Percentiles rank a stretch among this genome's conserved stretches.
Conservation (phyloP, 352 stramenopile species). For the Phytophthora fragariaefolia region DNA sequence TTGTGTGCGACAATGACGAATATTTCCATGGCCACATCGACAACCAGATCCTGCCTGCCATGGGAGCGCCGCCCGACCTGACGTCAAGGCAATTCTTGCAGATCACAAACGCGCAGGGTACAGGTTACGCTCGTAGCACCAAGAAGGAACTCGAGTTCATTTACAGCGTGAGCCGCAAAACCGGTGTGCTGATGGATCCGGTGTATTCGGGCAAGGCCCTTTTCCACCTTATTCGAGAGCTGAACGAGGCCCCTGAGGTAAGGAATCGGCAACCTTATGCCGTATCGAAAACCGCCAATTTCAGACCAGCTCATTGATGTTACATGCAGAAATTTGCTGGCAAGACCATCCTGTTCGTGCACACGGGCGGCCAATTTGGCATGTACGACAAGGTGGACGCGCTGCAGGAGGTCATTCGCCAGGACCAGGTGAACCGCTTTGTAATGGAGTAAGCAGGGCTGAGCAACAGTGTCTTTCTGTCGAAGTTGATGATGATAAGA, state of each 20-base stretch:
- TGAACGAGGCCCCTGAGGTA: slow-evolving; percentile 73
- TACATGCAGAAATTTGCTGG: slow-evolving; percentile 75
- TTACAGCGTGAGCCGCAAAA: slow-evolving; percentile 67
- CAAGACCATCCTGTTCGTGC: slow-evolving; percentile 90
- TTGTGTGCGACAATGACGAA: slow-evolving; percentile 86
- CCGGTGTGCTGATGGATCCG: slow-evolving; percentile 84
- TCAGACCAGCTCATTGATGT: too few species aligned
- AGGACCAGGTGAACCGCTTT: slow-evolving; percentile 64
- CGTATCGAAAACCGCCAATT: too few species aligned
- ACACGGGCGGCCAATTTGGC: slow-evolving; percentile 92
- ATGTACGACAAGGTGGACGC: slow-evolving; percentile 92
- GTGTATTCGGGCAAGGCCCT: slow-evolving; percentile 91
- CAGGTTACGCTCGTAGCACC: slow-evolving; percentile 82
- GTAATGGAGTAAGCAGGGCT: slow-evolving; percentile 48
- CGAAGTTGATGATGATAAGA: too few species aligned
- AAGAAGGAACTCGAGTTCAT: slow-evolving; percentile 84
- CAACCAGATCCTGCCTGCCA: slow-evolving; percentile 68
- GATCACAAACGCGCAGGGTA: slow-evolving; percentile 84
- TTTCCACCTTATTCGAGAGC: slow-evolving; percentile 80
- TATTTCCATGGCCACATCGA: slow-evolving; percentile 90
- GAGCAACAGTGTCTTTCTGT: too few species aligned
- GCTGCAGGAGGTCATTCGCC: slow-evolving; percentile 60
- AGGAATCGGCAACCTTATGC: too few species aligned
- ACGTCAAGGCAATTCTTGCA: slow-evolving; percentile 75
- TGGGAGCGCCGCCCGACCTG: slow-evolving; percentile 57